Conservation (phyloP, 176 grass and related monocot genomes). For the Ananas comosus region DNA sequence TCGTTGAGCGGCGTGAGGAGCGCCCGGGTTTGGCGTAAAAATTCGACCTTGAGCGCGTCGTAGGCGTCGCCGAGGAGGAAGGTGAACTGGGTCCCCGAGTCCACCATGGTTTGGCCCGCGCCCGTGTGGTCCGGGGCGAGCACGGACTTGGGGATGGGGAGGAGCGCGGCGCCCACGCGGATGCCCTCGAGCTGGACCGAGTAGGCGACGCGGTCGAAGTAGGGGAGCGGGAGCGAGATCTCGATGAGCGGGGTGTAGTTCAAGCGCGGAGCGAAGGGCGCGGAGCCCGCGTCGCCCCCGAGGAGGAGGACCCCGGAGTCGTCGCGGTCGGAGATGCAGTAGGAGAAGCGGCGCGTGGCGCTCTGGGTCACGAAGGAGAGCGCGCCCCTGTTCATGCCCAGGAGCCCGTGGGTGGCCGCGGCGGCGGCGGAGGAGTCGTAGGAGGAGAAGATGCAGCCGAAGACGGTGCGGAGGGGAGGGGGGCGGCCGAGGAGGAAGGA, state of each 20-base stretch:
- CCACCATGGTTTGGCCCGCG: constrained; percentile 77
- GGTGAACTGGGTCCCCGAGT: constrained; percentile 82
- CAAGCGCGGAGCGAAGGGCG: constrained; percentile 13
- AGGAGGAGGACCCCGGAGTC: constrained; percentile 59
- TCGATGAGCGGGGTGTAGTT: constrained; percentile 68
- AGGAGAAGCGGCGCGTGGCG: constrained; percentile 49
- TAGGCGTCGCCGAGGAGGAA: constrained; percentile 73
- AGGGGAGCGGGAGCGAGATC: constrained; percentile 59
- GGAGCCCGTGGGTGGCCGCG: constrained; percentile 28
- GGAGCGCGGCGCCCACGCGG: constrained; percentile 37
- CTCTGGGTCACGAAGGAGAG: constrained; percentile 83
- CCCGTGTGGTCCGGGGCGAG: constrained; percentile 78
- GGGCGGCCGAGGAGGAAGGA: constrained; percentile 35
- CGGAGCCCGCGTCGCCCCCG: constrained; percentile 23
- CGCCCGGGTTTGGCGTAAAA: constrained; percentile 31
- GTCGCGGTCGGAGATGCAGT: constrained; percentile 52
- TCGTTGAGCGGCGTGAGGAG: constrained; percentile 40
- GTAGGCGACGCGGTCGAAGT: constrained; percentile 80
- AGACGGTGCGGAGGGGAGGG: constrained; percentile 27
- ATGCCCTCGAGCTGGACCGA: constrained; percentile 78
- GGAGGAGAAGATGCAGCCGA: constrained; percentile 56
- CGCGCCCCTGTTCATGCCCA: constrained; percentile 75
- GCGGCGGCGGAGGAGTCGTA: constrained; percentile 30
- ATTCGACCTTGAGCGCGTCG: constrained; percentile 47
- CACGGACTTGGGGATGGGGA: constrained; percentile 61